These are phyloP conservation scores for Fomes fomentarius DNA, from an alignment of 1,284 basidiomycete species.

Conservation along the genomic window DNA sequence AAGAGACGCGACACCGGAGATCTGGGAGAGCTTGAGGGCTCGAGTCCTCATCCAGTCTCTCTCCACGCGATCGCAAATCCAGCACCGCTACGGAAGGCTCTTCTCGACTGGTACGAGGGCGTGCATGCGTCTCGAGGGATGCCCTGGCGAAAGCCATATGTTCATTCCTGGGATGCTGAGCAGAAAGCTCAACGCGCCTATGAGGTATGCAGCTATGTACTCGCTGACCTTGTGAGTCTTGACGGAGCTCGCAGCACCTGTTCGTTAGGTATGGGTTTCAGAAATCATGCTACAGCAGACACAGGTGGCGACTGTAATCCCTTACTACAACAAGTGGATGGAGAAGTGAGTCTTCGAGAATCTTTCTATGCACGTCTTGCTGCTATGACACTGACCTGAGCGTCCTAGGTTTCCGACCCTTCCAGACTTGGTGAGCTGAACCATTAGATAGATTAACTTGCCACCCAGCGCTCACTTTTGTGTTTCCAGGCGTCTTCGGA, in stretches of 20 bases:
- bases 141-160: constrained; percentile 84
- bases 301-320: constrained; percentile 87
- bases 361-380: neutral
- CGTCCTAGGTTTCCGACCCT: constrained; percentile 80
- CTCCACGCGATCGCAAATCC: constrained; percentile 41
- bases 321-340: constrained; percentile 89
- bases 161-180: constrained; percentile 49
- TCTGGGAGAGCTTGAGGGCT: constrained; percentile 4
- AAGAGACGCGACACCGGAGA: constrained; percentile 14
- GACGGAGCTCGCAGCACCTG: neutral
- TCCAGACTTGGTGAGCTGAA: constrained; percentile 65
- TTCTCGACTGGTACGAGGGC: constrained; percentile 70
- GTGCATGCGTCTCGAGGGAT: constrained; percentile 71
- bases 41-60: constrained; percentile 34
- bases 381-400: neutral
- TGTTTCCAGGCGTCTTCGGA: constrained; percentile 60
- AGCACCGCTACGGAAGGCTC: constrained; percentile 44
- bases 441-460: neutral
- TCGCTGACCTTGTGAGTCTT: neutral
- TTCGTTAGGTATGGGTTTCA: constrained; percentile 79
- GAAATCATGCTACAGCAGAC: constrained; percentile 99
- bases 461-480: neutral
- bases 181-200: constrained; percentile 77
- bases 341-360: constrained; percentile 51
- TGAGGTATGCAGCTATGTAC: constrained; percentile 50